Conservation (phyloP, 108 stramenopile genomes). For the Discostella pseudostelligera region DNA sequence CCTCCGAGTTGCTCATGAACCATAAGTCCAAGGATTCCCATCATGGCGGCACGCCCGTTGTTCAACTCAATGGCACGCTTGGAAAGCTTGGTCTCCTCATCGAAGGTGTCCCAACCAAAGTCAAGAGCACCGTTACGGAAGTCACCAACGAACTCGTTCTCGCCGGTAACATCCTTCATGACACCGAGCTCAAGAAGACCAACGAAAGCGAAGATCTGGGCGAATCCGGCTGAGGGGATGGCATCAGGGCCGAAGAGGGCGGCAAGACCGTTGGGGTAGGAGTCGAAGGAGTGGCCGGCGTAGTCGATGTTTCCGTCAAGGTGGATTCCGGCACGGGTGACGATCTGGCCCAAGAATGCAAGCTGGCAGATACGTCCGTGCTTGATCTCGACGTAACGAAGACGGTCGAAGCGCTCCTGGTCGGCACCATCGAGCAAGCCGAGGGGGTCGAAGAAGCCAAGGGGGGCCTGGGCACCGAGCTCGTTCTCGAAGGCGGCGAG, state of each 20-base stretch:
- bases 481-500: conserved; percentile 17
- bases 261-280: conserved; percentile 58
- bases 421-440: conserved; percentile 37
- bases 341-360: conserved; percentile 58
- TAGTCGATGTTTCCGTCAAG: conserved; percentile 59
- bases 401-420: conserved; percentile 58
- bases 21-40: conserved; percentile 81
- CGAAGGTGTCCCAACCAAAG: conserved; percentile 22
- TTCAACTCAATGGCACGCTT: conserved; percentile 2
- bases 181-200: conserved; percentile 3
- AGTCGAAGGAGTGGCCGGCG: conserved; percentile 56
- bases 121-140: conserved; percentile 33
- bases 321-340: conserved; percentile 29
- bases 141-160: conserved; percentile 29
- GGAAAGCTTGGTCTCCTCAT: conserved; percentile 9
- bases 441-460: conserved; percentile 3
- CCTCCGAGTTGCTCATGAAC: conserved; percentile 63
- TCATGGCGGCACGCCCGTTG: conserved; percentile 29
- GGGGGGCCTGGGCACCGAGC: conserved; percentile 51
- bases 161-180: conserved; percentile 45
- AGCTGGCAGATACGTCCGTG: conserved; percentile 83
- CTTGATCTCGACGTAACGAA: conserved; percentile 69
- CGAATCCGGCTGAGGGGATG: not conserved
- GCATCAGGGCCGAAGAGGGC: conserved; percentile 36
- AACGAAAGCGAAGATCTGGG: not conserved